phyloP scores from a whole-genome alignment of 257 asterid genomes.

The Lycium ferocissimum region DNA sequence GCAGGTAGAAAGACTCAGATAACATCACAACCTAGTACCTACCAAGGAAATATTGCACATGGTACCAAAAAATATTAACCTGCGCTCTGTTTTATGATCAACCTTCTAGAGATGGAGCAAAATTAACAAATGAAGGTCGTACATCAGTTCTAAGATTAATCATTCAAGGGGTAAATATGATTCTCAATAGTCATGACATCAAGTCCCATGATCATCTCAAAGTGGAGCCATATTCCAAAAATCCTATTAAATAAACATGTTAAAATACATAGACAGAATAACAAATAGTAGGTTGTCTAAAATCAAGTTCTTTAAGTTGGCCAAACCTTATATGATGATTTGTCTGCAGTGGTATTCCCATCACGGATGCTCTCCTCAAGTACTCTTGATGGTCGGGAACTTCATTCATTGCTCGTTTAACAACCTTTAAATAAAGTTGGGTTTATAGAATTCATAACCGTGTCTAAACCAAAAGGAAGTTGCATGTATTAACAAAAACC shows the following conservation, averaged over 20 bases:
- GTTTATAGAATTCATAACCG: background rate
- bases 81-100: background rate
- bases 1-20: background rate
- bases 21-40: background rate
- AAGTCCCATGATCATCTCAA: slow-evolving; percentile 3
- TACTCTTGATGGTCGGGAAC: slow-evolving; percentile 44
- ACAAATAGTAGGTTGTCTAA: background rate
- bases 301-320: slow-evolving; percentile 25
- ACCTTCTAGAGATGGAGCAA: background rate
- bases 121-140: background rate
- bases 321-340: slow-evolving; percentile 63
- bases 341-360: slow-evolving; percentile 48
- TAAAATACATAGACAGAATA: background rate
- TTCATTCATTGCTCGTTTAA: slow-evolving; percentile 42
- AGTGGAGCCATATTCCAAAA: background rate
- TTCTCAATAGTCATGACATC: background rate
- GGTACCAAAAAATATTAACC: background rate
- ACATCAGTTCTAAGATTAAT: background rate
- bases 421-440: slow-evolving; percentile 1
- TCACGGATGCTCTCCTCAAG: slow-evolving; percentile 47
- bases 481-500: slow-evolving; percentile 23
- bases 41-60: slow-evolving; percentile 8
- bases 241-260: slow-evolving; percentile 1
- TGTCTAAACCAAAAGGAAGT: background rate
- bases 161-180: slow-evolving; percentile 20